Base-by-base conservation (phyloP, 257 asterid species). In the Ophiorrhiza pumila region DNA sequence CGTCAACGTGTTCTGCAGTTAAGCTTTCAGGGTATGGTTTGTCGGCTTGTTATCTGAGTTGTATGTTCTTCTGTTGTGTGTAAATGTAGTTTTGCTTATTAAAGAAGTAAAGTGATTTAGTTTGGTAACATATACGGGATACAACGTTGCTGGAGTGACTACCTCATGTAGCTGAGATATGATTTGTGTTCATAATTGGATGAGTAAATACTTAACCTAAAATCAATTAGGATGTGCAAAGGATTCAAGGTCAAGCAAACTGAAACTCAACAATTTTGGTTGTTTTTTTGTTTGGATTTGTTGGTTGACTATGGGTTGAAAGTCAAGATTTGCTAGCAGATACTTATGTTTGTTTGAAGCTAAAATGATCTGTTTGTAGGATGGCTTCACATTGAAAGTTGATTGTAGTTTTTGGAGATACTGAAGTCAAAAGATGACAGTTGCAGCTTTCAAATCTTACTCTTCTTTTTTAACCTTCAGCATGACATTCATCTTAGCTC, bases 21-120 rank as follows among this genome's bases (percentile, higher is more conserved):
- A 89, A 89, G 80, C 85, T 94, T 68, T 72, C 88, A 50, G 99
- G 99, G 99, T 94, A 86, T 75, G 84, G 75, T 60, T 76, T 56
- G 77, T 76, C 20, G 71, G 46, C 31, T 42, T 64, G 35, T 35
- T 65, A 29, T 37, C 45, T n/a, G 53, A 35, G 78, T 47, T 60
- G 4, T 76, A 42, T n/a, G n/a, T n/a, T n/a, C n/a, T 61, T 4
- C n/a, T 47, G 6, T 57, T 60, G 15, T 32, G 52, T 67, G 27
- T 29, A 29, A 74, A 43, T 65, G 34, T 77, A 65, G 34, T 73
- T 12, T n/a, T n/a, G n/a, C 77, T 52, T 41, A 6, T 59, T 47
- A 66, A n/a, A 65, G 27, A 42, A 32, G n/a, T 52, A 10, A 39
- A 29, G 41, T 14, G 17, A n/a, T n/a, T 25, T 74, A 47, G 35